Percentiles rank a stretch among this genome's conserved stretches.
Conservation (phyloP, 257 asterid species). For the Solanum bulbocastanum region DNA sequence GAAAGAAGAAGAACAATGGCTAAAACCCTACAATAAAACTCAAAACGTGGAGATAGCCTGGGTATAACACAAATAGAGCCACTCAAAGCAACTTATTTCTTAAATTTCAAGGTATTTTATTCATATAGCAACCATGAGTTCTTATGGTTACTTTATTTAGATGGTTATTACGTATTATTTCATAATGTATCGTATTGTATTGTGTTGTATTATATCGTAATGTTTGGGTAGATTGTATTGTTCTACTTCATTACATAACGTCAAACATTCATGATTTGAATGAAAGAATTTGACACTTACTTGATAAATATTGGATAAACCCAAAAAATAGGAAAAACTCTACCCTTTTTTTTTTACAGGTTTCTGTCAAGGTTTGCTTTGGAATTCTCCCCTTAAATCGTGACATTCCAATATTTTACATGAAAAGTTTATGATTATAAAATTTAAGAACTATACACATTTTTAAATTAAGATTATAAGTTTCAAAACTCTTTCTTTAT, state of each 20-base stretch:
- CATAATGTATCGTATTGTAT: too few species aligned
- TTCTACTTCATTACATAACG: not conserved
- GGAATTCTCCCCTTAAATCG: not conserved
- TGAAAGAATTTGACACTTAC: not conserved
- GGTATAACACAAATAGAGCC: not conserved
- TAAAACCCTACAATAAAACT: not conserved
- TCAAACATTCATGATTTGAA: not conserved
- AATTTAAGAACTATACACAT: too few species aligned
- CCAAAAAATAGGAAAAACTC: not conserved
- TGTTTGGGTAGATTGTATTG: too few species aligned
- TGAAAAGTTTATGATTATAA: not conserved
- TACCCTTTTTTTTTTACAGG: rapidly evolving
- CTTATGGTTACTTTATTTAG: not conserved
- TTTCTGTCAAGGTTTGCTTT: too few species aligned
- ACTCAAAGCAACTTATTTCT: not conserved
- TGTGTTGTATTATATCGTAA: too few species aligned
- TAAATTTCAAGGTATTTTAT: not conserved
- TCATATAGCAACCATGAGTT: not conserved
- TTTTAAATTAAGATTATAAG: not conserved
- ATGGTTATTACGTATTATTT: too few species aligned
- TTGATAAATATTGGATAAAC: not conserved
- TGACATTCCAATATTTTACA: not conserved
- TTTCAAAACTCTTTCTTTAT: not conserved
- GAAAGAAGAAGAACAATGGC: not conserved
- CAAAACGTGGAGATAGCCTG: not conserved